Evolutionary conservation across 257 asterid species (phyloP), one percentile per base, ranked within the genome.

Genomic region (Lithospermum erythrorhizon): DNA sequence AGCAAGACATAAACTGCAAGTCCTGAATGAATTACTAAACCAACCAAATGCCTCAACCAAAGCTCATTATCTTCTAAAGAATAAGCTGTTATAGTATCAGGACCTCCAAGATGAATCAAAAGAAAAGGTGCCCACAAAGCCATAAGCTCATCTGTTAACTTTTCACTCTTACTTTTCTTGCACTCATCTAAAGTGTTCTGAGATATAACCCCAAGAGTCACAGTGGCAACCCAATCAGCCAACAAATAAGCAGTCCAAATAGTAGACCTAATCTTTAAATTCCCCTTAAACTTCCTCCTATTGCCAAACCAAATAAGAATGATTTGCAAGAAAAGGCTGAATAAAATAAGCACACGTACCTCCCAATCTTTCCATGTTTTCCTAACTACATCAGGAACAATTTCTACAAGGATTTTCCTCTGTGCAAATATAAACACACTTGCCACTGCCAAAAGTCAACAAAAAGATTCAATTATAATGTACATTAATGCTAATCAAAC

Each of bases 1-100:
- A 76, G 76, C 0, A 76, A 51, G 35, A 76, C 64, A 41, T 79
- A 82, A 32, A 76, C 20, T 25, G 79, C 72, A 52, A 79, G 63
- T 9, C 68, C 79, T 30, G 78, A 59, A 64, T 78, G 87, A 48
- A 76, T 65, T 58, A 69, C 60, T 41, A 82, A 56, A 9, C 66
- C 81, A 53, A 72, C 73, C 65, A 76, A 63, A 71, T 74, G 83
- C 81, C 87, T 69, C 18, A 74, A 35, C 87, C 85, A 82, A 4
- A 82, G 85, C 73, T 76, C 82, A 51, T 82, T 82, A 63, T 82
- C 87, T 57, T 82, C 84, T 19, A 76, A 73, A 7, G 87, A 64
- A 61, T 82, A 82, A 1, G 85, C 87, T 0, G 87, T 82, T 29
- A 82, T 82, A 45, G 85, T 79, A 53, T 82, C 87, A 24, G 87